phyloP scores from a whole-genome alignment of 257 asterid species.

The Leptodermis oblonga region DNA sequence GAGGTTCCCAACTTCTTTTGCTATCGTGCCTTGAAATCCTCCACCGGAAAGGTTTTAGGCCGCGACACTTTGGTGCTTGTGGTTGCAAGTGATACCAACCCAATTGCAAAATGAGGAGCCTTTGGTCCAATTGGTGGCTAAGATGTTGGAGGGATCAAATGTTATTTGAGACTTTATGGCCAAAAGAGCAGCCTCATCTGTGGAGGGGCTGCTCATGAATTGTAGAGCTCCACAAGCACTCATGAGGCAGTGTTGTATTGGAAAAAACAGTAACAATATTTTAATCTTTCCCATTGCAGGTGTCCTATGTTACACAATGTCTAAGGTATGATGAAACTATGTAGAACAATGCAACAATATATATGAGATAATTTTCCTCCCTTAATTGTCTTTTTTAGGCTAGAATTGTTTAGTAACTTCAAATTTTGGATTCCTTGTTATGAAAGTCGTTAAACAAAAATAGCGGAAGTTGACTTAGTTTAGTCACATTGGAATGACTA shows the following conservation, averaged over 20 bases:
- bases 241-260: background rate
- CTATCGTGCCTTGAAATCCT: background rate
- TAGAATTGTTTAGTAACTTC: no score
- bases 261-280: background rate
- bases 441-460: no score
- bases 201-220: background rate
- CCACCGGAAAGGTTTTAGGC: slow-evolving; percentile 1
- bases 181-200: slow-evolving; percentile 8
- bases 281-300: background rate
- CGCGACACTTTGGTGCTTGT: slow-evolving; percentile 7
- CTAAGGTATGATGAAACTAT: no score
- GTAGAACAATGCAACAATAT: no score
- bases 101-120: slow-evolving; percentile 4
- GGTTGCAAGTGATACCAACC: slow-evolving; percentile 16
- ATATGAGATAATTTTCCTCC: no score
- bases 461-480: no score
- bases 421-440: no score
- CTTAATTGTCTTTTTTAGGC: no score
- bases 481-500: no score
- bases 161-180: background rate
- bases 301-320: no score
- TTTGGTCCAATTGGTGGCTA: slow-evolving; percentile 8
- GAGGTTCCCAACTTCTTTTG: slow-evolving; percentile 15
- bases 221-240: background rate
- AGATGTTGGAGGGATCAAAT: background rate